Evolutionary conservation across 495 filamentous ascomycete species (phyloP).

Genomic region (Aspergillus sclerotiicarbonarius): DNA sequence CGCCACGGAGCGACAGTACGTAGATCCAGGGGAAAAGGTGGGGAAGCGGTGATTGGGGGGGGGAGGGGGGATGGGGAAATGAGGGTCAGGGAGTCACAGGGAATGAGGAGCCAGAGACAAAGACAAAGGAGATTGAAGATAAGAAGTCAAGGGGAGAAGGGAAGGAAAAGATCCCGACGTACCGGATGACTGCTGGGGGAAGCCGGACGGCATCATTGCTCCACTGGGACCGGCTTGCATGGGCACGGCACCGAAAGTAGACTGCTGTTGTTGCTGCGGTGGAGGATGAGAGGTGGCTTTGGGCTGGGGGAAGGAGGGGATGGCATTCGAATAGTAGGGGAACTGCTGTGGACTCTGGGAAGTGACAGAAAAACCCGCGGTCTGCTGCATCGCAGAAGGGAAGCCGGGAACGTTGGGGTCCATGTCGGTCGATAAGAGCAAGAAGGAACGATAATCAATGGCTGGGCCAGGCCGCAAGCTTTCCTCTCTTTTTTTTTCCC

Average conservation of each 20-base stretch:
- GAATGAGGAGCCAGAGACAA: not conserved
- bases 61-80: not conserved
- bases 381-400: constrained; percentile 29
- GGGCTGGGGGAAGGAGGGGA: constrained; percentile 40
- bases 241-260: constrained; percentile 41
- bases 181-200: constrained; percentile 42
- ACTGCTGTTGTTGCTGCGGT: constrained; percentile 27
- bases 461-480: constrained; percentile 4
- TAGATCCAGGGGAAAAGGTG: constrained; percentile 1
- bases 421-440: constrained; percentile 28
- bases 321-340: constrained; percentile 42
- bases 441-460: constrained; percentile 9
- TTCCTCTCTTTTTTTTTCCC: not conserved
- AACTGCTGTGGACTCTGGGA: constrained; percentile 39
- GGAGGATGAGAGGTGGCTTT: constrained; percentile 28
- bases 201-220: constrained; percentile 44
- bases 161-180: constrained; percentile 23
- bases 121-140: constrained; percentile 1
- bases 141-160: constrained; percentile 5
- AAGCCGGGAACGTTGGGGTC: constrained; percentile 43
- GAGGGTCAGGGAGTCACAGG: constrained; percentile 2
- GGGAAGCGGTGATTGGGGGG: not conserved
- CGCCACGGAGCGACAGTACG: not conserved
- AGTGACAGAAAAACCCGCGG: constrained; percentile 38
- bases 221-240: constrained; percentile 44